Percentiles rank a stretch among this genome's conserved stretches.
Evolutionary conservation across 2,329 filamentous ascomycete species (phyloP).

Genomic region (Chaetomiaceae sp.): DNA sequence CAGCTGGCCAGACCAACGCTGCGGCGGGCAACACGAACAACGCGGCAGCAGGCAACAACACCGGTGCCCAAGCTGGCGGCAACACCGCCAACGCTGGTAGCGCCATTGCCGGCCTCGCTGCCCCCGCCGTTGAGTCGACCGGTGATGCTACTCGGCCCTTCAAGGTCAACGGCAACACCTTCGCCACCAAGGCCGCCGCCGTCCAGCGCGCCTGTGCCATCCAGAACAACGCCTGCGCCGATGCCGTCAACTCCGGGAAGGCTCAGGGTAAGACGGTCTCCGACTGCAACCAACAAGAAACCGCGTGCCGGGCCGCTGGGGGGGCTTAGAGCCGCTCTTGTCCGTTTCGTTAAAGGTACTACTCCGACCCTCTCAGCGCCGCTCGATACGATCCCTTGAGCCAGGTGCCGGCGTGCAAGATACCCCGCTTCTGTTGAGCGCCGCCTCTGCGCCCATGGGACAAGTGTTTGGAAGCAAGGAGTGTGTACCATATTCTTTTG

Average conservation of each 20-base stretch:
- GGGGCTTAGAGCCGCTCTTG: constrained; percentile 13
- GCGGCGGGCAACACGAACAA: constrained; percentile 1
- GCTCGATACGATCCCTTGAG: constrained; percentile 4
- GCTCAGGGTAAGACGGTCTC: constrained; percentile 37
- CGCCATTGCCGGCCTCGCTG: constrained; percentile 48
- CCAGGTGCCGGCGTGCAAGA: background rate
- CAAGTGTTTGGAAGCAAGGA: constrained; percentile 2
- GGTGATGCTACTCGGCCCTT: constrained; percentile 50
- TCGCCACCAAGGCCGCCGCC: constrained; percentile 52
- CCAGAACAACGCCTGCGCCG: constrained; percentile 57
- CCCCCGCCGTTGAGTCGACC: constrained; percentile 46
- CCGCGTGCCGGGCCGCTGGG: constrained; percentile 36
- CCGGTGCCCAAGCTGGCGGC: background rate
- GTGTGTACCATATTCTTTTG: constrained; percentile 15
- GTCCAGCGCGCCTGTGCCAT: constrained; percentile 58
- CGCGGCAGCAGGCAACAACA: background rate
- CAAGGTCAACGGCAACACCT: constrained; percentile 52
- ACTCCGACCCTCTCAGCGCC: constrained; percentile 2
- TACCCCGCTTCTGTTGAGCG: too few relatives aligned
- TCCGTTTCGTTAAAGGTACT: constrained; percentile 6
- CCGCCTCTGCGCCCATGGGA: background rate
- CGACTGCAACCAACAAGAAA: constrained; percentile 55
- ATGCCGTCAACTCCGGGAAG: constrained; percentile 51
- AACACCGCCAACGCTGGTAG: constrained; percentile 30
- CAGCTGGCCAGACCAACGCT: constrained; percentile 8